Evolutionary conservation across 371 early-diverging fungal species (phyloP).

Genomic region (Saksenaea oblongispora): DNA sequence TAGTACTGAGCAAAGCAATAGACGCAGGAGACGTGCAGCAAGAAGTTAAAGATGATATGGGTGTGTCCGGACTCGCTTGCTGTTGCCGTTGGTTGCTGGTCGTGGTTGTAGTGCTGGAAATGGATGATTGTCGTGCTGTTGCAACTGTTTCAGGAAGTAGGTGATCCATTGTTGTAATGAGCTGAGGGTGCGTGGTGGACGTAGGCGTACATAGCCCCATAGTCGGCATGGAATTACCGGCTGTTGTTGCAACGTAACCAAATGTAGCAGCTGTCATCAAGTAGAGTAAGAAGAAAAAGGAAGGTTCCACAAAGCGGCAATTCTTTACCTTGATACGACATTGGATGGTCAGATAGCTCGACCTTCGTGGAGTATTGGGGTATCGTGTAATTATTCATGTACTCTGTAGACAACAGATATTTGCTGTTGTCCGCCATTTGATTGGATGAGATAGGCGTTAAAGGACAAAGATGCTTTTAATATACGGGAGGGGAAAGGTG

Average conservation of each 20-base stretch:
- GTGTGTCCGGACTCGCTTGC: conserved; percentile 9
- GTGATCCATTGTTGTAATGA: conserved; percentile 1
- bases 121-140: background rate
- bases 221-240: conserved; percentile 10
- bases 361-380: conserved; percentile 10
- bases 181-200: background rate
- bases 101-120: background rate
- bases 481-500: background rate
- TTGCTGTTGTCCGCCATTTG: conserved; percentile 8
- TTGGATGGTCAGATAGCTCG: conserved; percentile 7
- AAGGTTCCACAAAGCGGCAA: background rate
- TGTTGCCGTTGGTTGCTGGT: background rate
- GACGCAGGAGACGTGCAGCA: conserved; percentile 29
- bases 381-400: conserved; percentile 9
- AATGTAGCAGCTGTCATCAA: background rate
- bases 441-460: background rate
- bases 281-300: background rate
- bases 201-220: conserved; percentile 3
- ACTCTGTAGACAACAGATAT: conserved; percentile 11
- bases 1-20: conserved; percentile 6
- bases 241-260: background rate
- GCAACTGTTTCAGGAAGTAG: background rate
- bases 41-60: conserved; percentile 11
- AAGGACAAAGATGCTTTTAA: background rate
- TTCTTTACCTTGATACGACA: conserved; percentile 8